These are phyloP conservation scores for Canariomyces notabilis DNA, from an alignment of 2,329 filamentous ascomycete genomes.

Conservation along the genomic window DNA sequence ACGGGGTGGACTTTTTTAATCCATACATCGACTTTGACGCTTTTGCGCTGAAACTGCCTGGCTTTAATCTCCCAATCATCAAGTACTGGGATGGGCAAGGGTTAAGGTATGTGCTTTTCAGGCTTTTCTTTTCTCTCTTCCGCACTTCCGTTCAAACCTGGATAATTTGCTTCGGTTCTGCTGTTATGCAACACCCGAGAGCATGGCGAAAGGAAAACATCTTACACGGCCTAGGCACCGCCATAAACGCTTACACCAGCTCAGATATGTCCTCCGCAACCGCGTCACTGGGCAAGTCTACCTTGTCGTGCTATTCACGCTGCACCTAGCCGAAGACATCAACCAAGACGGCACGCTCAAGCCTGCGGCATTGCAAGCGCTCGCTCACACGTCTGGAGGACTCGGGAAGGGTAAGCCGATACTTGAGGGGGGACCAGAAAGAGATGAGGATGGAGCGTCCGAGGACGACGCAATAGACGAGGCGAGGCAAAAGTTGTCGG, in stretches of 20 bases:
- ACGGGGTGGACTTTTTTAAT: conserved; percentile 73
- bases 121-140: conserved; percentile 24
- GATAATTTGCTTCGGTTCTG: background rate
- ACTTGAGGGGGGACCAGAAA: conserved; percentile 14
- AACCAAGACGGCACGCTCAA: conserved; percentile 55
- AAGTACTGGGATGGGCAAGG: conserved; percentile 77
- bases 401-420: conserved; percentile 28
- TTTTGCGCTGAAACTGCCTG: conserved; percentile 65
- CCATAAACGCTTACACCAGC: conserved; percentile 66
- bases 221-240: conserved; percentile 26
- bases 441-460: conserved; percentile 2
- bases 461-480: conserved; percentile 36
- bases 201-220: conserved; percentile 1
- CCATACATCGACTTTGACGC: conserved; percentile 81
- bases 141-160: conserved; percentile 3
- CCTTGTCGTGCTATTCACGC: conserved; percentile 74
- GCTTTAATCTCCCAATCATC: conserved; percentile 68
- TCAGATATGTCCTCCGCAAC: conserved; percentile 91
- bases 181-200: background rate
- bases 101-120: conserved; percentile 50
- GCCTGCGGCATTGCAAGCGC: conserved; percentile 31
- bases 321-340: conserved; percentile 65
- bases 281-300: conserved; percentile 67
- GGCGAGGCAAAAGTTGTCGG: conserved; percentile 34
- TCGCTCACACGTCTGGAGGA: conserved; percentile 17